Percentiles rank a stretch among this genome's conserved stretches.
Conservation (phyloP, 2,329 filamentous ascomycete genomes). For the Arthrobotrys iridis region DNA sequence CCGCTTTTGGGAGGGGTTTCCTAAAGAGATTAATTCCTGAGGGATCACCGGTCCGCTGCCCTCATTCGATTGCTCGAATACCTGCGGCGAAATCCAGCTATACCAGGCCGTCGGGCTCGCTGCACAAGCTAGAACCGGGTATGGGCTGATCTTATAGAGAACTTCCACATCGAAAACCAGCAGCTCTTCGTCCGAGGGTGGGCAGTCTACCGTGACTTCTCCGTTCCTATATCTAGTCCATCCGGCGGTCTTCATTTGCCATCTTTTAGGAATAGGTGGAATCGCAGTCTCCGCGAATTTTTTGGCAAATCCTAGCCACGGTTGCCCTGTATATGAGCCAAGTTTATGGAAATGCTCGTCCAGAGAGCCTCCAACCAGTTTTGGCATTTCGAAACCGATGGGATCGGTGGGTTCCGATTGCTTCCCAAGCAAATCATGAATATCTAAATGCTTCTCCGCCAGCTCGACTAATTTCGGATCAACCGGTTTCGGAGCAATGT, state of each 20-base stretch:
- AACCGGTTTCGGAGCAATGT: conserved; percentile 65
- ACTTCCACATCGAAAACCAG: conserved; percentile 97
- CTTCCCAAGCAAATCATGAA: conserved; percentile 90
- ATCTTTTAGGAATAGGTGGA: conserved; percentile 68
- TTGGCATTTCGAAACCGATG: conserved; percentile 85
- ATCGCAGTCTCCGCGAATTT: conserved; percentile 72
- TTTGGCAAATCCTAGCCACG: conserved; percentile 79
- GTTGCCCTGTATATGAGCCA: conserved; percentile 85
- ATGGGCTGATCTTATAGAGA: conserved; percentile 91
- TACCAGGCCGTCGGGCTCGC: conserved; percentile 93
- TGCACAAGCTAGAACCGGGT: conserved; percentile 96
- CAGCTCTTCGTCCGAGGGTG: conserved; percentile 76
- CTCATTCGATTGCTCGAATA: conserved; percentile 80
- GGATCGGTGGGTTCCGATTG: conserved; percentile 80
- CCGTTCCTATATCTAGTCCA: conserved; percentile 85
- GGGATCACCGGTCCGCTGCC: too few species aligned
- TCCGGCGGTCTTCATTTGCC: conserved; percentile 76
- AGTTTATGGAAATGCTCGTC: conserved; percentile 95
- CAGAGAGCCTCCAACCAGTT: conserved; percentile 75
- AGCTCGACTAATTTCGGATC: conserved; percentile 79
- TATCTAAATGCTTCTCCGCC: conserved; percentile 80
- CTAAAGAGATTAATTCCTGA: conserved; percentile 87
- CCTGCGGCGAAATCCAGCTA: conserved; percentile 95
- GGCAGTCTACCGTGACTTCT: conserved; percentile 63
- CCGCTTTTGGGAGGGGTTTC: conserved; percentile 76